Percentiles rank a stretch among this genome's conserved stretches.
Conservation (phyloP, 208 protist genomes). For the Porcisia hertigi region DNA sequence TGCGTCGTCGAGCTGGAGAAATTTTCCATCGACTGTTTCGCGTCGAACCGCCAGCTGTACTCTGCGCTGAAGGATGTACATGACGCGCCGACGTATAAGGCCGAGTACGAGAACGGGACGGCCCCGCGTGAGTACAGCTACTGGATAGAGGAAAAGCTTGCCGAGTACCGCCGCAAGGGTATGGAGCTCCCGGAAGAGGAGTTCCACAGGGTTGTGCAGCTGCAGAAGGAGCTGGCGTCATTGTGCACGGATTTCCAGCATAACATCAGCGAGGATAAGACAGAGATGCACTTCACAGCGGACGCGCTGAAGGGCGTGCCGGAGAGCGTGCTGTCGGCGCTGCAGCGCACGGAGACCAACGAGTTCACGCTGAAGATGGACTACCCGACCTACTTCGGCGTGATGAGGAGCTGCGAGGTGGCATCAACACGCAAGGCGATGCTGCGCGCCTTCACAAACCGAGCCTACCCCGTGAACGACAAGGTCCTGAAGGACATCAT, state of each 20-base stretch:
- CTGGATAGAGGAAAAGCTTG: conserved; percentile 71
- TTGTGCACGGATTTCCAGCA: conserved; percentile 71
- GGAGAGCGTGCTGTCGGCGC: conserved; percentile 40
- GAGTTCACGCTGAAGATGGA: conserved; percentile 76
- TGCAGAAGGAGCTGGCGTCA: conserved; percentile 71
- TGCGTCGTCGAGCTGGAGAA: conserved; percentile 61
- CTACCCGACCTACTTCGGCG: conserved; percentile 86
- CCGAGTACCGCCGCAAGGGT: conserved; percentile 61
- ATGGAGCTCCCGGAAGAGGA: conserved; percentile 68
- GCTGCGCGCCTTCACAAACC: conserved; percentile 63
- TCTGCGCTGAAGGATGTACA: conserved; percentile 54
- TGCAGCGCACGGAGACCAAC: conserved; percentile 41
- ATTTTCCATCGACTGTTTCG: conserved; percentile 73
- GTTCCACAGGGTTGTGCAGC: conserved; percentile 59
- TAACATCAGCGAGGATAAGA: conserved; percentile 85
- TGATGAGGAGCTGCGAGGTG: conserved; percentile 87
- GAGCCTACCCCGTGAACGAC: conserved; percentile 72
- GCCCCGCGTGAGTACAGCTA: conserved; percentile 59
- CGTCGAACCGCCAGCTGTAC: conserved; percentile 69
- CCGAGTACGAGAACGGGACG: conserved; percentile 38
- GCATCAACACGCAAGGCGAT: conserved; percentile 67
- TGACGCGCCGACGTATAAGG: conserved; percentile 29
- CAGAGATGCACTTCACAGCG: conserved; percentile 41
- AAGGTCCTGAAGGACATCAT: conserved; percentile 66
- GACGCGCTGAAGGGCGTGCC: conserved; percentile 72